These are phyloP conservation scores for Actinidia chinensis DNA, from an alignment of 179 eudicot species.

Conservation along the genomic window DNA sequence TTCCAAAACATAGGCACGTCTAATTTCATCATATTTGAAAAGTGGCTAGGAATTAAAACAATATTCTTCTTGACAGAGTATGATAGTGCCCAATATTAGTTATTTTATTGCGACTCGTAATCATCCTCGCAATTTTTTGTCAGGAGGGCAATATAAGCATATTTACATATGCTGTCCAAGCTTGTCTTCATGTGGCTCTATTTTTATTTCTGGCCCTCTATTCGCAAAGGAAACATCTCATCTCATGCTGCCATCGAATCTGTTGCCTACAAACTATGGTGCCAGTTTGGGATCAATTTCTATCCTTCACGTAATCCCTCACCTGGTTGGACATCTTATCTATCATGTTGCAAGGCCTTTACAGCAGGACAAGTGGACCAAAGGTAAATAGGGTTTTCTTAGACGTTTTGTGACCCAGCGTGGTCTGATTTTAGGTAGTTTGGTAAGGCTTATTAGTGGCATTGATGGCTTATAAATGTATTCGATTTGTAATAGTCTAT, in stretches of 20 bases:
- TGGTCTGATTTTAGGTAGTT: no score
- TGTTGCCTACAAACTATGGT: conserved; percentile 37
- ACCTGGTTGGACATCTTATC: conserved; percentile 42
- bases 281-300: conserved; percentile 44
- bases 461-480: no score
- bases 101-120: not conserved
- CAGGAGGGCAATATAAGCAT: conserved; percentile 86
- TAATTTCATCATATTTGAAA: no score
- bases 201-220: conserved; percentile 80
- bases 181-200: conserved; percentile 72
- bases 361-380: conserved; percentile 73
- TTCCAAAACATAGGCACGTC: no score
- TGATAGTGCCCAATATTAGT: not conserved
- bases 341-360: conserved; percentile 65
- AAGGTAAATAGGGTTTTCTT: conserved; percentile 92
- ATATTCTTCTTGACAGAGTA: not conserved
- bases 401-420: no score
- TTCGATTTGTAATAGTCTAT: no score
- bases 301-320: conserved; percentile 51
- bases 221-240: conserved; percentile 64
- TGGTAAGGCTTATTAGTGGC: no score
- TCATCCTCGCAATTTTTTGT: conserved; percentile 5
- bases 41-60: not conserved
- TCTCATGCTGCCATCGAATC: conserved; percentile 46
- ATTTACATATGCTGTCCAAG: conserved; percentile 75